Evolutionary conservation across 257 asterid species (phyloP).

Genomic region (Fraxinus excelsior): DNA sequence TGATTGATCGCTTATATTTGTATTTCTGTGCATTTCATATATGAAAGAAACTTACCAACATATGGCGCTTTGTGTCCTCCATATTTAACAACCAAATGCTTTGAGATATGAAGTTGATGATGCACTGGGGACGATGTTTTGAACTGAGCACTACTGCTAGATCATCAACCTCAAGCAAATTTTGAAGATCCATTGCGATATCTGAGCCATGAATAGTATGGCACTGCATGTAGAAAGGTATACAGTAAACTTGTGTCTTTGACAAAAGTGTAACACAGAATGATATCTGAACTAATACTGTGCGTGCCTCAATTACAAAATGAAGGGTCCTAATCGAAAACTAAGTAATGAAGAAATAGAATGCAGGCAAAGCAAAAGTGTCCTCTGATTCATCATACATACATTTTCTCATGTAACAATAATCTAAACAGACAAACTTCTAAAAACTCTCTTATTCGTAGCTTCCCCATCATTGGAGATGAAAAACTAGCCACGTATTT

Average conservation of each 20-base stretch:
- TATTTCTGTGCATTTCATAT: too few relatives aligned
- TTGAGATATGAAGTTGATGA: conserved; percentile 88
- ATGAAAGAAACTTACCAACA: conserved; percentile 51
- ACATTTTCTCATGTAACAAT: neutral
- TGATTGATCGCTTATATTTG: too few relatives aligned
- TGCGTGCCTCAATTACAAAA: neutral
- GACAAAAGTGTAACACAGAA: conserved; percentile 6
- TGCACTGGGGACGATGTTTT: conserved; percentile 83
- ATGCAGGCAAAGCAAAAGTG: neutral
- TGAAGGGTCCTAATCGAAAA: neutral
- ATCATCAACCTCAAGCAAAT: conserved; percentile 74
- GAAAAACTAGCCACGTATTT: neutral
- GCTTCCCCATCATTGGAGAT: neutral
- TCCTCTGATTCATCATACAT: neutral
- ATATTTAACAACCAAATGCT: conserved; percentile 67
- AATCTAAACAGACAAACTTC: neutral
- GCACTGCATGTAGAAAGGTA: conserved; percentile 62
- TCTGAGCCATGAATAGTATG: conserved; percentile 74
- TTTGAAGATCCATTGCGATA: conserved; percentile 60
- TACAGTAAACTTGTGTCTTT: conserved; percentile 4
- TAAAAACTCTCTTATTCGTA: neutral
- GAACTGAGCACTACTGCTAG: conserved; percentile 69
- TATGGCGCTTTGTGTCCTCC: conserved; percentile 66
- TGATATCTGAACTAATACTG: neutral
- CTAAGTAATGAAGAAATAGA: neutral